phyloP scores from a whole-genome alignment of 192 early-diverging fungal species.

The Irineochytrium annulatum region DNA sequence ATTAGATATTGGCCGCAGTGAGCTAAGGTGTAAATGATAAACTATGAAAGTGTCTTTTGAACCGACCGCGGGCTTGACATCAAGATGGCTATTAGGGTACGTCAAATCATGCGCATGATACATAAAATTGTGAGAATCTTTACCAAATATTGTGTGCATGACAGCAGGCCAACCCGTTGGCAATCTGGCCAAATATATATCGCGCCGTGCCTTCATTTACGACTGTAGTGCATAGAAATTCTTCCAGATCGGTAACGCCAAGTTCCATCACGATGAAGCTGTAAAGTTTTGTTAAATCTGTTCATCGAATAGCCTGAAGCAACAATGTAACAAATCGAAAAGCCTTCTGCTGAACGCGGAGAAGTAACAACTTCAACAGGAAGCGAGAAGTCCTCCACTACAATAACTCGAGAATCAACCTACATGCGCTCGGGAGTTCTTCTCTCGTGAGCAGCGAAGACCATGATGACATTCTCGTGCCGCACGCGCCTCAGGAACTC shows the following conservation, averaged over 20 bases:
- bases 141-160: constrained; percentile 90
- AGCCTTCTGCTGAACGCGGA: no score
- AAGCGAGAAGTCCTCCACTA: no score
- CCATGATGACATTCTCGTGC: constrained; percentile 51
- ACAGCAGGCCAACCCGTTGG: constrained; percentile 91
- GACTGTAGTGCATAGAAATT: constrained; percentile 40
- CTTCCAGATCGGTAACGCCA: no score
- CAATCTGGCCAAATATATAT: constrained; percentile 94
- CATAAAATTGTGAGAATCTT: background rate
- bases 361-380: no score
- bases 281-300: no score
- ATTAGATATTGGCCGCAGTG: background rate
- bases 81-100: constrained; percentile 40
- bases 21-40: background rate
- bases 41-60: background rate
- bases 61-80: constrained; percentile 54
- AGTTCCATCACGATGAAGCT: no score
- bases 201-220: constrained; percentile 82
- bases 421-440: no score
- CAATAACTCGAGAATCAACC: no score
- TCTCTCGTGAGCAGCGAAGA: constrained; percentile 61
- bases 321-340: no score
- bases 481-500: constrained; percentile 60
- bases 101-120: background rate
- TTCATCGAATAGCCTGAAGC: no score